Conservation (phyloP, 2,329 filamentous ascomycete genomes). For the Trichoderma sp. region DNA sequence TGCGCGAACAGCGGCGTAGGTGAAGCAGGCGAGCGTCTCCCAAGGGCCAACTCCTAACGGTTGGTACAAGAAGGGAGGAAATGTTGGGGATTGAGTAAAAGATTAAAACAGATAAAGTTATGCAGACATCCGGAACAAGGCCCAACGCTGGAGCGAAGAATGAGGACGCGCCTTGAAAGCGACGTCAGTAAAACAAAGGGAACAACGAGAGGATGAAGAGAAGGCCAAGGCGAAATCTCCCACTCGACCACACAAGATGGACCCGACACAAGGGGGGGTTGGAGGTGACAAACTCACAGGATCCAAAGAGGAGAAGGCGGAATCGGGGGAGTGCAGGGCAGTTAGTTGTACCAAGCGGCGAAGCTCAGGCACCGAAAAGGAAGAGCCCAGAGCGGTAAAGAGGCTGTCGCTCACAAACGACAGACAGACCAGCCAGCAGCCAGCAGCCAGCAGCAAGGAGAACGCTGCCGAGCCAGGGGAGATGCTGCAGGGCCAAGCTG, state of each 20-base stretch:
- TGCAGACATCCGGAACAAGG: slow-evolving; percentile 15
- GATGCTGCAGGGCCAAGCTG: slow-evolving; percentile 3
- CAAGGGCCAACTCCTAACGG: neutral
- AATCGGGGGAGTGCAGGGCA: slow-evolving; percentile 11
- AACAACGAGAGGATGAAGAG: neutral
- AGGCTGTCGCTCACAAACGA: slow-evolving; percentile 9
- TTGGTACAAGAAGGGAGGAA: neutral
- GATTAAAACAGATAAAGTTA: slow-evolving; percentile 4
- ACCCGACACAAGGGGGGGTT: slow-evolving; percentile 5
- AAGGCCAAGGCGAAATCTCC: neutral
- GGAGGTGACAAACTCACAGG: slow-evolving; percentile 7
- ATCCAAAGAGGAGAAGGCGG: slow-evolving; percentile 10
- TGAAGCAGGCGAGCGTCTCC: neutral
- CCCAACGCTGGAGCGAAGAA: slow-evolving; percentile 1
- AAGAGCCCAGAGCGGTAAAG: slow-evolving; percentile 3
- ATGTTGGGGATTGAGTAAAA: neutral
- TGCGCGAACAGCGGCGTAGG: neutral
- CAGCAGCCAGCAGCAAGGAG: too few relatives aligned
- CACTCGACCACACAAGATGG: slow-evolving; percentile 5
- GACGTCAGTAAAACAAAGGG: slow-evolving; percentile 4
- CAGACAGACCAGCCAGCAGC: neutral
- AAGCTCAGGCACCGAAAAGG: slow-evolving; percentile 18
- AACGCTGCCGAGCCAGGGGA: neutral
- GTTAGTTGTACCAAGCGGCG: slow-evolving; percentile 13
- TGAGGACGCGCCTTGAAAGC: neutral